Base-by-base conservation (phyloP, 1,284 basidiomycete species). In the Boletellus sp. region DNA sequence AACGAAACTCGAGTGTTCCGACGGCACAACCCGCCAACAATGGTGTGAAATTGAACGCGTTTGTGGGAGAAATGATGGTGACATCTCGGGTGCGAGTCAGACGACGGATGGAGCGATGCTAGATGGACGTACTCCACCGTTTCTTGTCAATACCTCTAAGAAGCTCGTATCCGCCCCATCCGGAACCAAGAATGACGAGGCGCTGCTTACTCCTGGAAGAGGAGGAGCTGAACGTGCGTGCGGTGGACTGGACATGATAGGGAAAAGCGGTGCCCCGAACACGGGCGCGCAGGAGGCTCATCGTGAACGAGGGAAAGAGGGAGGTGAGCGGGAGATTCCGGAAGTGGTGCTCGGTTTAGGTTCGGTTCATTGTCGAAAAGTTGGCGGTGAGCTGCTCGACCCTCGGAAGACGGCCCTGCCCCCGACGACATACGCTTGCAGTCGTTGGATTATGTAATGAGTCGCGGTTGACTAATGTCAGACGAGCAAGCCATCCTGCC, bases 41-140 rank as follows among this genome's bases (percentile, higher is more conserved):
- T 0, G 89, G 89, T 0, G 89, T 92, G 61, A 91, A 91, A 57
- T 89, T 88, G 70, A 92, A 91, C 64, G 89, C 85, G 25, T 80
- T 82, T 43, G 75, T 84, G 1, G 89, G 86, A 1, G 87, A 87
- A 30, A 92, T 60, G 35, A 90, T 66, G 0, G 79, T 83, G 10
- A 88, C 80, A 56, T 86, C 84, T 85, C 8, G 54, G 16, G 20
- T 20, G 42, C 57, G 4, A 66, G 50, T 36, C 25, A 33, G 14
- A 13, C 22, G 23, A 35, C 38, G 34, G 27, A 5, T 17, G 3
- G 27, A 40, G 26, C 34, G 21, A 25, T 16, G 20, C 40, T 16
- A 49, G 35, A 32, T 41, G 20, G 40, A 69, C 77, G 47, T 41
- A 84, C 84, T 73, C 78, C 81, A 86, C 45, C 75, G 71, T 54